phyloP scores from a whole-genome alignment of 1,139 yeast genomes.

The Eremothecium gossypii region DNA sequence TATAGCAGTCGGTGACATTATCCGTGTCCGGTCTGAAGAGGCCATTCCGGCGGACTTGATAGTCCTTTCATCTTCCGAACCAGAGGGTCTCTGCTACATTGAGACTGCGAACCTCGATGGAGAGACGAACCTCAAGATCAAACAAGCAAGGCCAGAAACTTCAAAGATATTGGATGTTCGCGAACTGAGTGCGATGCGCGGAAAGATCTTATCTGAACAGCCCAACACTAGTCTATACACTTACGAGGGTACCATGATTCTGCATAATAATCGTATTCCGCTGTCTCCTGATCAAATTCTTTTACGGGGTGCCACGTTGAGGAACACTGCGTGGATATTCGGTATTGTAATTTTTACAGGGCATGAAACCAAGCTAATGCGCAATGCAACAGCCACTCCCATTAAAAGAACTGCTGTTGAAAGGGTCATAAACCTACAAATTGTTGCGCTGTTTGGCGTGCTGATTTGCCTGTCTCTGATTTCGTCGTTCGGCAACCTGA shows the following conservation, averaged over 20 bases:
- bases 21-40: slow-evolving; percentile 76
- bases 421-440: slow-evolving; percentile 86
- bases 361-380: slow-evolving; percentile 95
- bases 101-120: slow-evolving; percentile 98
- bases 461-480: slow-evolving; percentile 66
- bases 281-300: slow-evolving; percentile 84
- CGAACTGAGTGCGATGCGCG: slow-evolving; percentile 45
- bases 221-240: slow-evolving; percentile 94
- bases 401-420: slow-evolving; percentile 96
- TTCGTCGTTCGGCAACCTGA: slow-evolving; percentile 82
- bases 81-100: slow-evolving; percentile 93
- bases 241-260: slow-evolving; percentile 77
- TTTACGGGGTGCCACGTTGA: slow-evolving; percentile 87
- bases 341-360: slow-evolving; percentile 95
- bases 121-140: slow-evolving; percentile 91
- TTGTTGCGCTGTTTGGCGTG: slow-evolving; percentile 75
- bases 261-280: slow-evolving; percentile 54
- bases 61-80: slow-evolving; percentile 84
- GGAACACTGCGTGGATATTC: slow-evolving; percentile 93
- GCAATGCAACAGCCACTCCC: slow-evolving; percentile 98
- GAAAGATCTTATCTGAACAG: slow-evolving; percentile 68
- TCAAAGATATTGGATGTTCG: slow-evolving; percentile 60
- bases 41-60: slow-evolving; percentile 92
- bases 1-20: slow-evolving; percentile 85
- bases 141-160: slow-evolving; percentile 79